Evolutionary conservation across 306 rosid genomes (phyloP), one percentile per base, ranked within the genome.

Genomic region (Vicia sativa): DNA sequence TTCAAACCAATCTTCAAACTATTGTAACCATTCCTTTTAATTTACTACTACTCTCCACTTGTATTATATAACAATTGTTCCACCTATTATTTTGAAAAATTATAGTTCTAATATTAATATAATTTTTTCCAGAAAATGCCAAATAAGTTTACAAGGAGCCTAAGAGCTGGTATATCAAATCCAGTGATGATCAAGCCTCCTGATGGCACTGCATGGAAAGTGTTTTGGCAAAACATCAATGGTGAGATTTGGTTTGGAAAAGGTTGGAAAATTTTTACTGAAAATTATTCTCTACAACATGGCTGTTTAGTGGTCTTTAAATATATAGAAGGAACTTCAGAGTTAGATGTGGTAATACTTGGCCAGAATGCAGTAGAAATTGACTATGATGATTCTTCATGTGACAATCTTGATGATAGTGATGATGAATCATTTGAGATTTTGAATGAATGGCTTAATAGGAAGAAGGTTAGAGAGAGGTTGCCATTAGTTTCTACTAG

Each of bases 121-220:
- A n/a, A n/a, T 29, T 49, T 53, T 53, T 13, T 44, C 16, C 77
- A 77, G 81, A n/a, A 50, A 34, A 44, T 77, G n/a, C 70, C 81
- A 1, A 50, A 4, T 4, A 65, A 11, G 0, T 77, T 71, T 59
- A 13, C 64, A 11, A 23, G 16, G 50, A 58, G 26, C 41, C 52
- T 58, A 65, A 69, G 77, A 28, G 18, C 4, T 1, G 15, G 15
- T 3, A 9, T 77, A 39, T 15, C 65, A 31, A 77, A 65, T 34
- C 81, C 73, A 38, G 26, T 72, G 55, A 4, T 46, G 21, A 46
- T 56, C 10, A 56, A 28, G 21, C 11, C 62, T 28, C 62, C 39
- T 0, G 62, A 56, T 28, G 62, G 12, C 4, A 35, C 65, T 11
- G 11, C 26, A 19, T 77, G 81, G 81, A n/a, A 58, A 65, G 31